Base-by-base conservation (phyloP, 371 early-diverging fungal genomes). In the Mortierella sp. region DNA sequence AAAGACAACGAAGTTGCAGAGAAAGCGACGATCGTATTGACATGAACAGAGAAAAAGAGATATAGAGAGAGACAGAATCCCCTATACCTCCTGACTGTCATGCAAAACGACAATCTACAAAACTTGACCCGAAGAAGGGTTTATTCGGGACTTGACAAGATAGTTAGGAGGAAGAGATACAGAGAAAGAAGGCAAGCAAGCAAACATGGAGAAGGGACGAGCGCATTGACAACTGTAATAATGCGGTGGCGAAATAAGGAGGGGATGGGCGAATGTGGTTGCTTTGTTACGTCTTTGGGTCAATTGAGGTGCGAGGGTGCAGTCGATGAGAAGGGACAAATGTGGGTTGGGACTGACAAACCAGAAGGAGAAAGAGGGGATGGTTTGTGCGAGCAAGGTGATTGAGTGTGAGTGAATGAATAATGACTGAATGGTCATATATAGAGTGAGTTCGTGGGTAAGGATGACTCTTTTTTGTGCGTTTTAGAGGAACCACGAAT, bases 381-480 rank as follows among this genome's bases (percentile, higher is more conserved):
- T 56, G 56, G 56, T 56, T 56, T 56, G 56, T 56, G 56, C 56
- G 56, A 56, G 56, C 27, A 16, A 56, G 18, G 21, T 51, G 51
- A 21, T 5, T 51, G 51, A 49, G 18, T 49, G 6, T 10, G 55
- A 8, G 27, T 56, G 54, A 54, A 4, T 8, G 54, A n/a, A 56
- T 56, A 41, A 41, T 6, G 7, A 41, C 41, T 55, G 56, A 27
- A 56, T 56, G 24, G 56, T 3, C 8, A 56, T 56, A n/a, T 24
- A 56, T 10, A 11, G 56, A 56, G 27, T 56, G 56, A 54, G 54
- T 56, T n/a, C 24, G 8, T n/a, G 32, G 27, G 60, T 60, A 60
- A 60, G n/a, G 70, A 71, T 71, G 71, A 71, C 71, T 71, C 71
- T 70, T 70, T 35, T 46, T 12, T 46, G 35, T 35, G 35, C 35